Evolutionary conservation across 257 asterid species (phyloP).

Genomic region (Thymus quinquecostatus): DNA sequence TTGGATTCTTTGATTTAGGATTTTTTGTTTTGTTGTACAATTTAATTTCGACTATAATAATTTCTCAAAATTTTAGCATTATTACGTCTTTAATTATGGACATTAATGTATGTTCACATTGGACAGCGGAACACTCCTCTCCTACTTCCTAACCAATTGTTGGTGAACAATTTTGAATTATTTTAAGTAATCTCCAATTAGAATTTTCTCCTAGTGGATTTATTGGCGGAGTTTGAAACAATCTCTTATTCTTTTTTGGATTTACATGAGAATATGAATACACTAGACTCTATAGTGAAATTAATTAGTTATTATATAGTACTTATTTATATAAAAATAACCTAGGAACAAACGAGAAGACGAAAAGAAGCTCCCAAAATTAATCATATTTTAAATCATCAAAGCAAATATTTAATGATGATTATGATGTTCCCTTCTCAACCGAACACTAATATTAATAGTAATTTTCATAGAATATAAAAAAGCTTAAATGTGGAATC

Average conservation of each 20-base stretch:
- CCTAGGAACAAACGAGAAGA: slow-evolving; percentile 32
- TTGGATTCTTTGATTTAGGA: too few species aligned
- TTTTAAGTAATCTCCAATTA: background rate
- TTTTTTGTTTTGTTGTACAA: too few species aligned
- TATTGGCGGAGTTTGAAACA: slow-evolving; percentile 23
- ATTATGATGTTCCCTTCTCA: slow-evolving; percentile 32
- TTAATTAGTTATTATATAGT: background rate
- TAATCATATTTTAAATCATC: slow-evolving; percentile 23
- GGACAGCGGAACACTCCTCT: too few species aligned
- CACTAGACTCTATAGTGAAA: background rate
- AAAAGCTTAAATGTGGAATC: slow-evolving; percentile 29
- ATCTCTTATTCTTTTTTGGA: slow-evolving; percentile 35
- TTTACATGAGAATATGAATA: slow-evolving; percentile 13
- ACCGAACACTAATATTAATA: slow-evolving; percentile 17
- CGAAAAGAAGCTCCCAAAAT: slow-evolving; percentile 17
- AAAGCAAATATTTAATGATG: slow-evolving; percentile 8
- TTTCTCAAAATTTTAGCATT: too few species aligned
- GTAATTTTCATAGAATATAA: slow-evolving; percentile 10
- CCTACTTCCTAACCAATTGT: too few species aligned
- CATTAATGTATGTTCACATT: too few species aligned
- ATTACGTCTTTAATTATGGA: too few species aligned
- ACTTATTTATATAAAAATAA: background rate
- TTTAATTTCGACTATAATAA: too few species aligned
- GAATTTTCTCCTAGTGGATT: slow-evolving; percentile 20
- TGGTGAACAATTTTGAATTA: too few species aligned